Base-by-base conservation (phyloP, 805 yeast genomes). In the Saturnispora quitensis region DNA sequence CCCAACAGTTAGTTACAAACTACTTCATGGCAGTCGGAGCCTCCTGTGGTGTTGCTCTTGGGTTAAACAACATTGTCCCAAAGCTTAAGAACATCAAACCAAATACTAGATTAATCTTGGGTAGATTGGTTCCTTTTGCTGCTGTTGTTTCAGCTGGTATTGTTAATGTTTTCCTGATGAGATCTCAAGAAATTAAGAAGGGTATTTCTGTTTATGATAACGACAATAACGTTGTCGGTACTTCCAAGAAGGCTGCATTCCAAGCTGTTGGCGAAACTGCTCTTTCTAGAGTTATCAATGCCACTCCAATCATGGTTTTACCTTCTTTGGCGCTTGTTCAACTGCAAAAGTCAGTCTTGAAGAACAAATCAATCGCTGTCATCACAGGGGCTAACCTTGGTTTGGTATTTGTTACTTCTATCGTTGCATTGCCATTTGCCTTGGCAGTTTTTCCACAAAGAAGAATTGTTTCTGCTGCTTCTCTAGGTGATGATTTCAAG, bases 91-190 rank as follows among this genome's bases (percentile, higher is more conserved):
- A 75, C 34, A 64, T 93, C n/a, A 67, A 77, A n/a, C 82, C 95
- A 2, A 72, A 73, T 53, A 80, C 97, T 2, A 81, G 74, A 62
- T 69, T 84, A 59, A 74, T 90, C 31, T 69, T 93, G 51, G 84
- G 90, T 42, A 82, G 99, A 58, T 74, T 93, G 52, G 96, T 93
- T 12, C 99, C 99, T 6, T 93, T 93, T 72, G 98, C 98, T 0
- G 99, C 99, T 1, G 99, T 93, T 35, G 97, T 90, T 1, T 82
- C 93, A 49, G 99, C 99, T 1, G 98, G 99, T 64, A 75, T 93
- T 34, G 95, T 89, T 40, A 93, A 93, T 60, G 97, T 93, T n/a
- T 89, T 88, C 62, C 76, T 95, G 54, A 93, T 93, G 99, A 81
- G 99, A 71, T 81, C 91, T 52, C 95, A 90, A 68, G 99, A 93